phyloP scores from a whole-genome alignment of 2,329 filamentous ascomycete genomes.

The Ophiosphaerella herpotricha region DNA sequence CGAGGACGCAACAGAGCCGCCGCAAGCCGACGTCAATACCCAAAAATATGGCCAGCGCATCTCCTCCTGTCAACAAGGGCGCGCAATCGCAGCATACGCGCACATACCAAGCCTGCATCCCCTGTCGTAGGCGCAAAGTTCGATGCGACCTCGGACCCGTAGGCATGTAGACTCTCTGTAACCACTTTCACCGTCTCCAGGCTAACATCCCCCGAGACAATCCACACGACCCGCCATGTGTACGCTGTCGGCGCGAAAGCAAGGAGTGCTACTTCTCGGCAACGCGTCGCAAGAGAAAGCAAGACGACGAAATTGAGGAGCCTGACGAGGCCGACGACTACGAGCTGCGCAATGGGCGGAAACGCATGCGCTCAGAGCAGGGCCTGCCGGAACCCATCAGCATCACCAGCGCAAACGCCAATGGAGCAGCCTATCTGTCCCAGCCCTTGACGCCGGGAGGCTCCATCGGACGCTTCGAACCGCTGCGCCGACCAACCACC shows the following conservation, averaged over 20 bases:
- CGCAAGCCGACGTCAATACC: slow-evolving; percentile 25
- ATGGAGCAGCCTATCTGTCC: slow-evolving; percentile 32
- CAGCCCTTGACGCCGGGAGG: slow-evolving; percentile 69
- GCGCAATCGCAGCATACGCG: slow-evolving; percentile 37
- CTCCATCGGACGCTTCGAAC: slow-evolving; percentile 67
- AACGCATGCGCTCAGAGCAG: slow-evolving; percentile 60
- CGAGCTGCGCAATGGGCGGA: slow-evolving; percentile 73
- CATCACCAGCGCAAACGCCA: slow-evolving; percentile 21
- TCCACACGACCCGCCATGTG: slow-evolving; percentile 90
- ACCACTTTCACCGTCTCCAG: no score
- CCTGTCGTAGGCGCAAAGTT: slow-evolving; percentile 61
- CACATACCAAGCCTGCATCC: slow-evolving; percentile 55
- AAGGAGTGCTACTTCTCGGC: slow-evolving; percentile 98
- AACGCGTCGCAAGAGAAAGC: slow-evolving; percentile 89
- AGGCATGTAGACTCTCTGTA: slow-evolving; percentile 26
- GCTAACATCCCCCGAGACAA: slow-evolving; percentile 41
- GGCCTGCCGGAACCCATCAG: slow-evolving; percentile 36
- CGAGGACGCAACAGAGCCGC: slow-evolving; percentile 11
- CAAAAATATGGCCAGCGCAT: slow-evolving; percentile 24
- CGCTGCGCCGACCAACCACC: slow-evolving; percentile 65
- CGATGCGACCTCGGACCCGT: slow-evolving; percentile 52
- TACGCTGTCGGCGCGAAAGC: slow-evolving; percentile 89
- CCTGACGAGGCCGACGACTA: slow-evolving; percentile 61
- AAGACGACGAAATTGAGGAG: slow-evolving; percentile 50
- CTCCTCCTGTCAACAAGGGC: slow-evolving; percentile 20